Conservation (phyloP, 2,329 filamentous ascomycete genomes). For the Scytalidium sp. region DNA sequence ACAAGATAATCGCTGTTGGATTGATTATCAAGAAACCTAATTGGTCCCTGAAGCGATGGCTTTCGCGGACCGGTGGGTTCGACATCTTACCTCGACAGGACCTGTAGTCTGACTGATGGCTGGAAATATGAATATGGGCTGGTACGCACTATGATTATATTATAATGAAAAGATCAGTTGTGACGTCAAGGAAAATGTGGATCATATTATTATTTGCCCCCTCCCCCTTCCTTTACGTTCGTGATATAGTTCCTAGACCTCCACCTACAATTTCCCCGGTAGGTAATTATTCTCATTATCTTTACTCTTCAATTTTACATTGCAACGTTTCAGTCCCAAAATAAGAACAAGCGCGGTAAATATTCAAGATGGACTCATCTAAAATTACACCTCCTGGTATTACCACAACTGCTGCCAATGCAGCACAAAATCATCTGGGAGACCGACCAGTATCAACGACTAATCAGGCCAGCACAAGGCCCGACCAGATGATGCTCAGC, state of each 20-base stretch:
- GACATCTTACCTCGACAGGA: neutral
- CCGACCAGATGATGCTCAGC: conserved; percentile 9
- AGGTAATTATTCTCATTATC: neutral
- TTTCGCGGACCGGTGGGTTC: neutral
- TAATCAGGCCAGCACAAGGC: conserved; percentile 8
- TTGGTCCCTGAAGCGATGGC: neutral
- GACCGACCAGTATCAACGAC: conserved; percentile 12
- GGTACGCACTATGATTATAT: too few relatives aligned
- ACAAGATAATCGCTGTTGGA: neutral
- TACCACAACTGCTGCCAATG: conserved; percentile 14
- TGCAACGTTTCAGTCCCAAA: neutral
- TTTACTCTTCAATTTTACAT: neutral
- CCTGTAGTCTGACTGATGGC: too few relatives aligned
- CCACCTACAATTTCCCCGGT: neutral
- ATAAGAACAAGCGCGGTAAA: neutral
- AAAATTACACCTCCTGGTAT: conserved; percentile 13
- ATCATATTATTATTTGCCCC: too few relatives aligned
- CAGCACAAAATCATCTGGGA: conserved; percentile 11
- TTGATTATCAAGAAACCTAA: neutral
- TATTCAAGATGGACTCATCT: conserved; percentile 2
- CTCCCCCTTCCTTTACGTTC: neutral
- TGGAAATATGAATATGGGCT: too few relatives aligned
- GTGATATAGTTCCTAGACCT: neutral
- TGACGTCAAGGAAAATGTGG: neutral
- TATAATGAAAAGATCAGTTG: neutral